Percentiles rank a stretch among this genome's conserved stretches.
These are phyloP conservation scores for Kodamaea kaohsiungensis DNA, from an alignment of 805 yeast species.

Conservation along the genomic window DNA sequence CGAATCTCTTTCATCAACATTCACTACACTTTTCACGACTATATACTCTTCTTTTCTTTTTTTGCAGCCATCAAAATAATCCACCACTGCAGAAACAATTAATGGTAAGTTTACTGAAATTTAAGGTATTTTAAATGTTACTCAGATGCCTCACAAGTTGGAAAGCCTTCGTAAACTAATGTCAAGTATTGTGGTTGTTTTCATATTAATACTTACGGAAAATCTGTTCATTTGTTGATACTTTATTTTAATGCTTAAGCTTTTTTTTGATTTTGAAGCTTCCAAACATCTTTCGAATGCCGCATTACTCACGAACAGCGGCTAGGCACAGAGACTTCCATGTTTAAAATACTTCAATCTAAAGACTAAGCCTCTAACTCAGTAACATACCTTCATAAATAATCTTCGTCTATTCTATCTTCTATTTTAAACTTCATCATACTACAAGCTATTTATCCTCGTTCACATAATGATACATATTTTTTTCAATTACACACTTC, in stretches of 20 bases:
- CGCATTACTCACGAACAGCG: too few species aligned
- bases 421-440: too few species aligned
- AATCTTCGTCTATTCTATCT: too few species aligned
- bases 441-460: background rate
- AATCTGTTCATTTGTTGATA: too few species aligned
- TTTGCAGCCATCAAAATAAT: background rate
- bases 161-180: background rate
- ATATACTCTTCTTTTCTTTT: background rate
- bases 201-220: background rate
- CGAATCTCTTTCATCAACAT: background rate
- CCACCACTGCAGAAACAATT: background rate
- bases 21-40: background rate
- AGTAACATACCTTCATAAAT: too few species aligned
- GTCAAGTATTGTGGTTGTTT: background rate
- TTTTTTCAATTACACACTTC: conserved; percentile 1
- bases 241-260: too few species aligned
- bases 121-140: background rate
- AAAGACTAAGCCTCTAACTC: too few species aligned
- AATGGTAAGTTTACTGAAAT: background rate
- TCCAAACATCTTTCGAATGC: too few species aligned
- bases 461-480: background rate
- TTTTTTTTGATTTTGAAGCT: too few species aligned
- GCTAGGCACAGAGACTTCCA: too few species aligned
- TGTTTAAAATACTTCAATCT: too few species aligned
- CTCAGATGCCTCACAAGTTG: background rate